Conservation (phyloP, 2,329 filamentous ascomycete species). For the Exophiala alcalophila region DNA sequence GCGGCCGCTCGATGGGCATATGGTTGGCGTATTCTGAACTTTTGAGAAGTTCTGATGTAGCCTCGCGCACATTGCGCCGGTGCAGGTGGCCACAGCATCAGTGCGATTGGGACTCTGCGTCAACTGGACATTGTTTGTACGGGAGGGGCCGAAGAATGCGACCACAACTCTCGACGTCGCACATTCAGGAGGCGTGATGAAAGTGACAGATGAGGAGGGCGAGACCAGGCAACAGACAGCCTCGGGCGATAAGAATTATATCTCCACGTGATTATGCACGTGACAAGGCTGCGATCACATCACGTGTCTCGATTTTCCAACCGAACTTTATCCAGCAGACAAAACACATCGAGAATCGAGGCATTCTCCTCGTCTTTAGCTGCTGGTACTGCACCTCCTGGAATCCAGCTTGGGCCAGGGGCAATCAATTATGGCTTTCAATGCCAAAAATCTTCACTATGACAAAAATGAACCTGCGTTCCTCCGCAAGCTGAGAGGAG, state of each 20-base stretch:
- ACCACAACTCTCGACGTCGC: constrained; percentile 6
- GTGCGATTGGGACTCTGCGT: constrained; percentile 8
- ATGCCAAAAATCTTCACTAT: constrained; percentile 28
- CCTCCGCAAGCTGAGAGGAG: constrained; percentile 27
- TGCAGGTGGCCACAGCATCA: constrained; percentile 31
- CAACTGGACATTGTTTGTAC: constrained; percentile 9
- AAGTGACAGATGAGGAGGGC: not conserved
- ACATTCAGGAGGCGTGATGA: constrained; percentile 4
- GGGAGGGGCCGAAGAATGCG: not conserved
- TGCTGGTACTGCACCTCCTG: no score
- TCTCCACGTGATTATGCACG: constrained; percentile 21
- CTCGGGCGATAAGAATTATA: constrained; percentile 6
- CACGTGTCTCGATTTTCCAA: not conserved
- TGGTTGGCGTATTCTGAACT: constrained; percentile 27
- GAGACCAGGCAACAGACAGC: not conserved
- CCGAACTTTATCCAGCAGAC: not conserved
- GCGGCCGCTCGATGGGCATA: constrained; percentile 22
- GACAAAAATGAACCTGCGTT: constrained; percentile 30
- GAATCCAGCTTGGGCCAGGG: no score
- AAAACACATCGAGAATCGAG: no score
- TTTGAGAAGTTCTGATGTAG: constrained; percentile 31
- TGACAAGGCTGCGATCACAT: no score
- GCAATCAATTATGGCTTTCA: constrained; percentile 22
- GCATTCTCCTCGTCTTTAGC: not conserved
- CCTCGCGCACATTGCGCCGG: constrained; percentile 31